A percentile compares a stretch with the other conserved stretches of the same genome.
phyloP scores from a whole-genome alignment of 306 rosid genomes.

The Dicorynia guianensis region DNA sequence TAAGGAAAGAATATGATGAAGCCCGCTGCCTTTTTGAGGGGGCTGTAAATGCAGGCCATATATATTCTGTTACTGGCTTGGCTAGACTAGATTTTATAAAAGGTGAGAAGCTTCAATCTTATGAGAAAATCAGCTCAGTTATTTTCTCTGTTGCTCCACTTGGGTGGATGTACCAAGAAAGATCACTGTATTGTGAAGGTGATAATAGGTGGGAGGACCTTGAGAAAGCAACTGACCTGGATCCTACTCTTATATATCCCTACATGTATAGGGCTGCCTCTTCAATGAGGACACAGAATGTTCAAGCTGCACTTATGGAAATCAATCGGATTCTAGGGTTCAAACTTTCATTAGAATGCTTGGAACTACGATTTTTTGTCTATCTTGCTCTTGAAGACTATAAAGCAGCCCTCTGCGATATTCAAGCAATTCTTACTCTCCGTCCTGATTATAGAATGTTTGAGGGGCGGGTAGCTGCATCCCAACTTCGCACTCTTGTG shows the following conservation, averaged over 20 bases:
- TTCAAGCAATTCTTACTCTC: slow-evolving; percentile 89
- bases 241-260: slow-evolving; percentile 90
- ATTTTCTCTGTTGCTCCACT: slow-evolving; percentile 61
- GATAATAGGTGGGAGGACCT: slow-evolving; percentile 78
- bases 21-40: slow-evolving; percentile 70
- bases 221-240: slow-evolving; percentile 83
- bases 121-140: slow-evolving; percentile 74
- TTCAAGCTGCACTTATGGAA: slow-evolving; percentile 76
- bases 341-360: slow-evolving; percentile 90
- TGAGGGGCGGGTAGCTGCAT: slow-evolving; percentile 89
- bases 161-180: slow-evolving; percentile 96
- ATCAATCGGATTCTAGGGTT: slow-evolving; percentile 85
- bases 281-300: slow-evolving; percentile 68
- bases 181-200: slow-evolving; percentile 80
- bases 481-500: slow-evolving; percentile 84
- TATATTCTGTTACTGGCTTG: slow-evolving; percentile 80
- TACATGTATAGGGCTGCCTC: slow-evolving; percentile 87
- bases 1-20: slow-evolving; percentile 80
- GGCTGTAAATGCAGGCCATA: slow-evolving; percentile 83
- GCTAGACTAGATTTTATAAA: slow-evolving; percentile 69
- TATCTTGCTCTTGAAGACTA: slow-evolving; percentile 81
- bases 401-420: slow-evolving; percentile 83
- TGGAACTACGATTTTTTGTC: slow-evolving; percentile 88
- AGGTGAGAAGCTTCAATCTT: slow-evolving; percentile 70
- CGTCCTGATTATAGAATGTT: slow-evolving; percentile 81